These are phyloP conservation scores for Chlorella sp. DNA, from an alignment of 139 green algal species.

Conservation along the genomic window DNA sequence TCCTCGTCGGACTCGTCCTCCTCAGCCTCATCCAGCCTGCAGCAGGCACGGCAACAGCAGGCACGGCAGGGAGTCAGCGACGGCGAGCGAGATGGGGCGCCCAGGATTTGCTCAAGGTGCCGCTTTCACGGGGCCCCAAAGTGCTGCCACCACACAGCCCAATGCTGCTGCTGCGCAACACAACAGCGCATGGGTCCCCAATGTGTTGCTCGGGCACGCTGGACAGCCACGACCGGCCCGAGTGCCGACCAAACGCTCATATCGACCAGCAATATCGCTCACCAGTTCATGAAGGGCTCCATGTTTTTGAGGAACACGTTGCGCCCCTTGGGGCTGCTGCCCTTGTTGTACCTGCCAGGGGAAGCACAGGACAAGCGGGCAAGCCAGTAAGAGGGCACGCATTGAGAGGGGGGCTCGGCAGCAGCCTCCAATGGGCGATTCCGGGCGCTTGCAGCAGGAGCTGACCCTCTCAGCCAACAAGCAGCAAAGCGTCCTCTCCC, in stretches of 20 bases:
- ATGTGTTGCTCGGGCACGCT: no score
- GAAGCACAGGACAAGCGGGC: neutral
- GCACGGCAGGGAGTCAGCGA: neutral
- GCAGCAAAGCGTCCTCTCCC: no score
- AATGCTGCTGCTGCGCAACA: no score
- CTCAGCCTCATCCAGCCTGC: constrained; percentile 43
- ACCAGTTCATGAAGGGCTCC: constrained; percentile 97
- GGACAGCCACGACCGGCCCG: neutral
- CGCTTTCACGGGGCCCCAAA: no score
- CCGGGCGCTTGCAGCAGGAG: no score
- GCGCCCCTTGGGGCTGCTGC: constrained; percentile 82
- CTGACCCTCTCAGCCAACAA: no score
- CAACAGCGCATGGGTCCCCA: no score
- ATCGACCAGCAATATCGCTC: neutral
- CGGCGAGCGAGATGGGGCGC: neutral
- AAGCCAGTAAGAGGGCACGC: neutral
- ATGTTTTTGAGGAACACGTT: constrained; percentile 95
- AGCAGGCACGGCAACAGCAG: neutral
- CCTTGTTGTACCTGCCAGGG: constrained; percentile 87
- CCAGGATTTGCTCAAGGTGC: no score
- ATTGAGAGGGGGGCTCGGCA: no score
- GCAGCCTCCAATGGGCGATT: no score
- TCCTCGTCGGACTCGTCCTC: constrained; percentile 38
- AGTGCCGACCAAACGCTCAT: neutral
- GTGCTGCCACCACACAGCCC: no score